Conservation (phyloP, 2,329 filamentous ascomycete genomes). For the Tolypocladium paradoxum region DNA sequence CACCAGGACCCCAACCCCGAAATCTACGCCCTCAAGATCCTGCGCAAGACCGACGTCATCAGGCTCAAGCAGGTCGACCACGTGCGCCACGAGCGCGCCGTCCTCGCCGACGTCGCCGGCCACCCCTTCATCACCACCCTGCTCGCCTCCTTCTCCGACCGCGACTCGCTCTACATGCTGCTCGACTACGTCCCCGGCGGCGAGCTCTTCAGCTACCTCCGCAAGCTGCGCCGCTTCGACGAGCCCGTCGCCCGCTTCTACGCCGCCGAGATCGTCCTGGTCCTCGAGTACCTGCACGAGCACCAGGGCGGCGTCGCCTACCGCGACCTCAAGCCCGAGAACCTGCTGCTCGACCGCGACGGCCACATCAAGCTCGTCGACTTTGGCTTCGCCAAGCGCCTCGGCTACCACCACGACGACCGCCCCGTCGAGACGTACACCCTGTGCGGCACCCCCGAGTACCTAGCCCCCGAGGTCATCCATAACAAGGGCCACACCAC, state of each 20-base stretch:
- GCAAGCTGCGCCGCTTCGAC: conserved; percentile 68
- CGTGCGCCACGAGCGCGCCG: conserved; percentile 71
- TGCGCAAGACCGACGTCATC: conserved; percentile 64
- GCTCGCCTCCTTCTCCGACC: conserved; percentile 68
- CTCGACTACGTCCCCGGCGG: conserved; percentile 76
- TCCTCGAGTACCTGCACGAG: conserved; percentile 73
- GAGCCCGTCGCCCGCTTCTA: conserved; percentile 73
- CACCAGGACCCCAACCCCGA: conserved; percentile 24
- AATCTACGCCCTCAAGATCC: conserved; percentile 74
- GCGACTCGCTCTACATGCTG: conserved; percentile 70
- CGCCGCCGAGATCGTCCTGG: conserved; percentile 71
- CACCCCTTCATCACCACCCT: conserved; percentile 78
- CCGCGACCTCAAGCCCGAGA: conserved; percentile 74
- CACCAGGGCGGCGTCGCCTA: conserved; percentile 68
- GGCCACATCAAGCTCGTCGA: conserved; percentile 77
- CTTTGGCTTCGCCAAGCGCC: conserved; percentile 75
- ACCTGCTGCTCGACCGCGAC: conserved; percentile 64
- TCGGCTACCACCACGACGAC: conserved; percentile 43
- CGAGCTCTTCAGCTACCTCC: conserved; percentile 75
- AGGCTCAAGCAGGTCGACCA: conserved; percentile 80
- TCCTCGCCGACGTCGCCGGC: conserved; percentile 66
- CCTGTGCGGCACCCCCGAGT: conserved; percentile 73
- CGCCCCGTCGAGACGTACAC: conserved; percentile 63
- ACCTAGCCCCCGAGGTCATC: conserved; percentile 76
- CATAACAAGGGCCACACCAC: conserved; percentile 68